A percentile compares a stretch with the other conserved stretches of the same genome.
phyloP scores from a whole-genome alignment of 805 yeast species.

The Isabelozyma gotoi region DNA sequence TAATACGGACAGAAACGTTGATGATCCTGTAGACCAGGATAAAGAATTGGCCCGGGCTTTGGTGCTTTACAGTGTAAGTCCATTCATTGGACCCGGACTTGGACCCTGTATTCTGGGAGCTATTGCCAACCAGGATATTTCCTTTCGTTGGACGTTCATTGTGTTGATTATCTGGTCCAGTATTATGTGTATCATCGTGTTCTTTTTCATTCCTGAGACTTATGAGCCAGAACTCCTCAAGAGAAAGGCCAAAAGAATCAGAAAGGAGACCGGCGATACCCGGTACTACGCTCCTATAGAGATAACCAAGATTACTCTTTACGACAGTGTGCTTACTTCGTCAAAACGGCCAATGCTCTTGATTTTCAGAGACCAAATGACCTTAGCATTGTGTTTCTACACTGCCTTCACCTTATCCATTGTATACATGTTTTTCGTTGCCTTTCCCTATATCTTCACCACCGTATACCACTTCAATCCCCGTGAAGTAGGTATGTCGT shows the following conservation, averaged over 20 bases:
- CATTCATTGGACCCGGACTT: conserved; percentile 29
- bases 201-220: conserved; percentile 27
- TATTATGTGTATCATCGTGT: conserved; percentile 14
- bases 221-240: conserved; percentile 24
- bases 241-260: conserved; percentile 22
- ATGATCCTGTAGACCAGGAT: conserved; percentile 9
- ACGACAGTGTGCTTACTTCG: conserved; percentile 16
- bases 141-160: conserved; percentile 26
- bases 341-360: conserved; percentile 22
- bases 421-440: conserved; percentile 41
- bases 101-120: conserved; percentile 28
- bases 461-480: conserved; percentile 26
- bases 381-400: conserved; percentile 30
- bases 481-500: conserved; percentile 27
- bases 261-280: conserved; percentile 35
- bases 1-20: background rate
- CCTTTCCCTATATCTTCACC: conserved; percentile 44
- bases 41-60: conserved; percentile 21
- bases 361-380: conserved; percentile 27
- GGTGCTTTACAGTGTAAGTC: conserved; percentile 25
- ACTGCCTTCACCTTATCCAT: conserved; percentile 47
- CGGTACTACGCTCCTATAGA: conserved; percentile 44
- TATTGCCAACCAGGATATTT: conserved; percentile 14
- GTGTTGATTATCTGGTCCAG: conserved; percentile 24
- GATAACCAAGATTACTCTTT: conserved; percentile 12